Percentiles rank a stretch among this genome's conserved stretches.
These are phyloP conservation scores for Coemansia sp. DNA, from an alignment of 192 early-diverging fungal genomes.

Conservation along the genomic window DNA sequence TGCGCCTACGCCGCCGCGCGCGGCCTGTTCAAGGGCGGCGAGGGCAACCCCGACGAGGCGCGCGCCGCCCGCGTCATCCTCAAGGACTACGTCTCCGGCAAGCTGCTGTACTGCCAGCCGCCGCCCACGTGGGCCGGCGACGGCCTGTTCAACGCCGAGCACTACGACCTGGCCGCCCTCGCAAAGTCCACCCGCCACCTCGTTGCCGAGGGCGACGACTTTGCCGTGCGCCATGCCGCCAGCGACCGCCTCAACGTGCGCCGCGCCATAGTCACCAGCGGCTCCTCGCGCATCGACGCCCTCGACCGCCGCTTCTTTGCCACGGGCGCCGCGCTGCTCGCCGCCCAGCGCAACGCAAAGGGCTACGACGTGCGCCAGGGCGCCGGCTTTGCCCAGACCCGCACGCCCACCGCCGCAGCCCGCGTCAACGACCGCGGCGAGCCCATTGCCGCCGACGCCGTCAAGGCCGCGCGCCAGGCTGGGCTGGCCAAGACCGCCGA, in stretches of 20 bases:
- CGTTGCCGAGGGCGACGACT: conserved; percentile 55
- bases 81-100: conserved; percentile 98
- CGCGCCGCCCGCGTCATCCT: conserved; percentile 95
- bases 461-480: conserved; percentile 63
- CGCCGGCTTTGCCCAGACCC: conserved; percentile 42
- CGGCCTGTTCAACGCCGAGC: conserved; percentile 84
- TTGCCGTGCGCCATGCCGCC: conserved; percentile 53
- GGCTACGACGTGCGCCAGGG: conserved; percentile 39
- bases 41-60: conserved; percentile 98
- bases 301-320: conserved; percentile 53
- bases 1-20: conserved; percentile 90
- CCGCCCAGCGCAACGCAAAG: conserved; percentile 33
- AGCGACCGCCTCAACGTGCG: conserved; percentile 62
- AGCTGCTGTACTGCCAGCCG: conserved; percentile 88
- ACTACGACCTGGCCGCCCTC: conserved; percentile 65
- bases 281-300: conserved; percentile 26
- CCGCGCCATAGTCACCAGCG: conserved; percentile 56
- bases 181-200: conserved; percentile 41
- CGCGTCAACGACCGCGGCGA: conserved; percentile 60
- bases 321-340: conserved; percentile 15
- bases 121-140: conserved; percentile 61
- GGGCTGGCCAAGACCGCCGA: conserved; percentile 61
- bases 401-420: conserved; percentile 29
- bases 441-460: conserved; percentile 47
- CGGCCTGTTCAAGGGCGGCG: conserved; percentile 87